Evolutionary conservation across 768 basidiomycete species (phyloP).

Genomic region (Pluteus cervinus): DNA sequence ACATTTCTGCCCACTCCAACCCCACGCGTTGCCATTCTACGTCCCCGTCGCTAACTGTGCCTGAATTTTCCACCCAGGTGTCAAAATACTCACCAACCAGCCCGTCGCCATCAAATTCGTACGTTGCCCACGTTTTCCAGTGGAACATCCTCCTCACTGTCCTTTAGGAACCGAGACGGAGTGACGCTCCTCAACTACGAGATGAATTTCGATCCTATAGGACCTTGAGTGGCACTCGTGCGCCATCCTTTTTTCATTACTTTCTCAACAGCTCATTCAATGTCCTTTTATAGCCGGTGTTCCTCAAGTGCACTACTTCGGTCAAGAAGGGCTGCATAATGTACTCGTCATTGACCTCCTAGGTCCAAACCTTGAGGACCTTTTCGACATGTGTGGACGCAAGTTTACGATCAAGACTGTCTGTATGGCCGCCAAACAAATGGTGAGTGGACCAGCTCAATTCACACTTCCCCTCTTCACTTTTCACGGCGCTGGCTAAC

Average conservation of each 20-base stretch:
- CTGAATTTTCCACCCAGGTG: conserved; percentile 41
- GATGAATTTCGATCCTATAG: conserved; percentile 98
- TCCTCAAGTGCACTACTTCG: conserved; percentile 98
- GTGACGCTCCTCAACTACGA: conserved; percentile 94
- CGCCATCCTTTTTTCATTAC: conserved; percentile 22
- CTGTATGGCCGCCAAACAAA: conserved; percentile 98
- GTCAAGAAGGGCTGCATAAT: conserved; percentile 97
- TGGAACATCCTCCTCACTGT: conserved; percentile 9
- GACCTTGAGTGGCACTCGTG: conserved; percentile 86
- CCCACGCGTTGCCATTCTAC: background rate
- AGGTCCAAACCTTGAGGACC: conserved; percentile 95
- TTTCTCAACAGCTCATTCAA: conserved; percentile 6
- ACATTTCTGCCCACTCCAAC: no score
- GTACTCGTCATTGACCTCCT: conserved; percentile 91
- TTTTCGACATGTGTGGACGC: conserved; percentile 98
- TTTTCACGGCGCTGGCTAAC: conserved; percentile 1
- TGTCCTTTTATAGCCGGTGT: conserved; percentile 66
- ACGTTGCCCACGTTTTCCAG: conserved; percentile 22
- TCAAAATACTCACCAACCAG: conserved; percentile 75
- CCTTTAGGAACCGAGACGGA: conserved; percentile 87
- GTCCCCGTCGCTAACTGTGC: background rate
- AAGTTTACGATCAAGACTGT: conserved; percentile 98
- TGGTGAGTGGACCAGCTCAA: conserved; percentile 67
- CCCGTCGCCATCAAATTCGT: conserved; percentile 99
- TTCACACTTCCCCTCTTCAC: background rate